Conservation (phyloP, 2,329 filamentous ascomycete species). For the Ceratocystis alfenasii region DNA sequence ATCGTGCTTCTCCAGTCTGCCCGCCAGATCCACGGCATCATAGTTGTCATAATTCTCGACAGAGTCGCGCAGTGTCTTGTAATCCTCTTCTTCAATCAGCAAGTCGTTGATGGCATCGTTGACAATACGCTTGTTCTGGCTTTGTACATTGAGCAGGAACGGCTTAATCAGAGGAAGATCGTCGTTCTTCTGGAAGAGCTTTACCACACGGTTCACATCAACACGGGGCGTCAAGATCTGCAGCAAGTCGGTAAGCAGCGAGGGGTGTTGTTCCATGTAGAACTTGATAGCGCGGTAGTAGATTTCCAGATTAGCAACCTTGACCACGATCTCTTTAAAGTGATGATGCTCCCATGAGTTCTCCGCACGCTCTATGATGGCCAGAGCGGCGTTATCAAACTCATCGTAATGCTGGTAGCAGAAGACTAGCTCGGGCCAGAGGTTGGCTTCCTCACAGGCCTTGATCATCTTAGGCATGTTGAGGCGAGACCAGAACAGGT, state of each 20-base stretch:
- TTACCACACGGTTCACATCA: slow-evolving; percentile 97
- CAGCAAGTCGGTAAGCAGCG: slow-evolving; percentile 86
- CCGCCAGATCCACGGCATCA: slow-evolving; percentile 82
- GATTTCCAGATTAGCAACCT: slow-evolving; percentile 96
- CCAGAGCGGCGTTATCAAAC: slow-evolving; percentile 89
- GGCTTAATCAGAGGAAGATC: slow-evolving; percentile 98
- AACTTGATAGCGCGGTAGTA: slow-evolving; percentile 97
- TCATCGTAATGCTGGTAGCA: slow-evolving; percentile 98
- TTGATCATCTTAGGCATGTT: slow-evolving; percentile 96
- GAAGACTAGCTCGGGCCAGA: slow-evolving; percentile 97
- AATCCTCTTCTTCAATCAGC: slow-evolving; percentile 95
- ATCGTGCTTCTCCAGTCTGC: slow-evolving; percentile 91
- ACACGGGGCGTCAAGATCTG: slow-evolving; percentile 86
- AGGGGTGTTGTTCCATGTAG: slow-evolving; percentile 93
- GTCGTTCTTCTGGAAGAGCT: slow-evolving; percentile 97
- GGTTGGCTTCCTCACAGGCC: slow-evolving; percentile 82
- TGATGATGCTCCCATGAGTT: slow-evolving; percentile 99
- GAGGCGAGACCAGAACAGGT: slow-evolving; percentile 95
- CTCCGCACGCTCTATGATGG: slow-evolving; percentile 94
- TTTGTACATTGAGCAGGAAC: slow-evolving; percentile 90
- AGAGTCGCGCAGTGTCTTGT: slow-evolving; percentile 95
- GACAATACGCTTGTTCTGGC: slow-evolving; percentile 94
- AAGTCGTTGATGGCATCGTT: slow-evolving; percentile 98
- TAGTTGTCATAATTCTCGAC: slow-evolving; percentile 99
- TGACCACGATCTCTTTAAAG: slow-evolving; percentile 97